These are phyloP conservation scores for Phytopythium cucurbitacearum DNA, from an alignment of 352 stramenopile genomes.

Conservation along the genomic window DNA sequence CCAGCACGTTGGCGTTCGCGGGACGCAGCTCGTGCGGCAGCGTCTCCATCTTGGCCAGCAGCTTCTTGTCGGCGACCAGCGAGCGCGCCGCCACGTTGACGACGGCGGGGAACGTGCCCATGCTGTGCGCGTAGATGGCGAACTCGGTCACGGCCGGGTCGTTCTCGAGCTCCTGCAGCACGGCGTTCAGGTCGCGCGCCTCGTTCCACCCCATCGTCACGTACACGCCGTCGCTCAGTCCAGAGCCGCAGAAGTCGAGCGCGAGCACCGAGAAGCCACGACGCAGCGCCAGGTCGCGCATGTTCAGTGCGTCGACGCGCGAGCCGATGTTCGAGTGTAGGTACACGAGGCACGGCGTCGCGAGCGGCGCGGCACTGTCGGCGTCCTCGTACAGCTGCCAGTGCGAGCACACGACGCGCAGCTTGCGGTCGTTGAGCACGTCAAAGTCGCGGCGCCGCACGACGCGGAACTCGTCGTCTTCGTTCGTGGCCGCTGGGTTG, in stretches of 20 bases:
- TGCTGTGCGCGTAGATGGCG: constrained; percentile 79
- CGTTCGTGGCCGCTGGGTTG: constrained; percentile 9
- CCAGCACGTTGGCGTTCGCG: constrained; percentile 25
- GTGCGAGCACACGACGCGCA: constrained; percentile 66
- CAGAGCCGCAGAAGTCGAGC: constrained; percentile 83
- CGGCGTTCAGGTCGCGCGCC: constrained; percentile 57
- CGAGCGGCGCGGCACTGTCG: constrained; percentile 7
- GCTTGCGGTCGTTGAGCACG: constrained; percentile 63
- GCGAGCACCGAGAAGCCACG: constrained; percentile 74
- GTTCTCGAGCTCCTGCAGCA: constrained; percentile 57
- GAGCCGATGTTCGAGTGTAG: constrained; percentile 84
- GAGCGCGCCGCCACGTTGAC: constrained; percentile 68
- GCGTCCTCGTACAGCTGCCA: constrained; percentile 56
- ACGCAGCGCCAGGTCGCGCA: constrained; percentile 56
- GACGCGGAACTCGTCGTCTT: constrained; percentile 4
- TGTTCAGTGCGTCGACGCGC: constrained; percentile 56
- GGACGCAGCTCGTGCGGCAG: constrained; percentile 49
- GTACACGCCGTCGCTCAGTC: constrained; percentile 73
- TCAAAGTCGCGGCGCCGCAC: constrained; percentile 52
- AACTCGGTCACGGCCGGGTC: constrained; percentile 48
- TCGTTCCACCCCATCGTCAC: constrained; percentile 88
- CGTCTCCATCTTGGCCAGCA: constrained; percentile 45
- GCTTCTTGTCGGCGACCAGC: constrained; percentile 39
- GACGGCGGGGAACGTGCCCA: constrained; percentile 77
- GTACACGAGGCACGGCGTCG: constrained; percentile 65